These are phyloP conservation scores for Solanum hybrid DNA, from an alignment of 305 asterid species.

Conservation along the genomic window DNA sequence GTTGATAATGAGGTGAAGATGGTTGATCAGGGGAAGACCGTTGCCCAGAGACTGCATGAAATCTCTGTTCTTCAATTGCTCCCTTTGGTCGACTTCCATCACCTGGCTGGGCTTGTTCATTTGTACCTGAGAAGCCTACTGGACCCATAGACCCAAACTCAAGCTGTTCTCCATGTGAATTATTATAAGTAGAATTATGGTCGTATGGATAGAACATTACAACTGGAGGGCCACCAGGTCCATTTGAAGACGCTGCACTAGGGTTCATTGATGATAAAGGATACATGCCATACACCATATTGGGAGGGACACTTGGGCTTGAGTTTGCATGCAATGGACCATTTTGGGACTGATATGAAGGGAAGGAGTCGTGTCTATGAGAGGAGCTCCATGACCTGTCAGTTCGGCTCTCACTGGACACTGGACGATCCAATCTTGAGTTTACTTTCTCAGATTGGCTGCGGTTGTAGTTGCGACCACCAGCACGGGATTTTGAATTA, in stretches of 20 bases:
- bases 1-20: conserved; percentile 70
- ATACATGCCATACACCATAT: conserved; percentile 49
- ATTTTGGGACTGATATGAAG: conserved; percentile 59
- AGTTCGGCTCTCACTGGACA: conserved; percentile 48
- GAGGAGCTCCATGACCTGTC: conserved; percentile 51
- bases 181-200: conserved; percentile 37
- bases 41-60: conserved; percentile 38
- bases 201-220: conserved; percentile 82
- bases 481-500: conserved; percentile 55
- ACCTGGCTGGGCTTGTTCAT: conserved; percentile 48
- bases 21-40: conserved; percentile 78
- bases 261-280: conserved; percentile 48
- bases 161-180: conserved; percentile 61
- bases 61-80: conserved; percentile 51
- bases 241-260: conserved; percentile 56
- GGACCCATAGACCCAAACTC: conserved; percentile 92
- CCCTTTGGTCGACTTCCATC: conserved; percentile 47
- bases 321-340: conserved; percentile 56
- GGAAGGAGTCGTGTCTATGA: conserved; percentile 41
- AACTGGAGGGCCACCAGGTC: conserved; percentile 60
- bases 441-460: conserved; percentile 57
- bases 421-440: conserved; percentile 45
- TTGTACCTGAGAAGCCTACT: conserved; percentile 44
- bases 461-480: conserved; percentile 52
- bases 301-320: conserved; percentile 55